A percentile compares a stretch with the other conserved stretches of the same genome.
Conservation (phyloP, 2,329 filamentous ascomycete genomes). For the Talaromyces pinophilus region DNA sequence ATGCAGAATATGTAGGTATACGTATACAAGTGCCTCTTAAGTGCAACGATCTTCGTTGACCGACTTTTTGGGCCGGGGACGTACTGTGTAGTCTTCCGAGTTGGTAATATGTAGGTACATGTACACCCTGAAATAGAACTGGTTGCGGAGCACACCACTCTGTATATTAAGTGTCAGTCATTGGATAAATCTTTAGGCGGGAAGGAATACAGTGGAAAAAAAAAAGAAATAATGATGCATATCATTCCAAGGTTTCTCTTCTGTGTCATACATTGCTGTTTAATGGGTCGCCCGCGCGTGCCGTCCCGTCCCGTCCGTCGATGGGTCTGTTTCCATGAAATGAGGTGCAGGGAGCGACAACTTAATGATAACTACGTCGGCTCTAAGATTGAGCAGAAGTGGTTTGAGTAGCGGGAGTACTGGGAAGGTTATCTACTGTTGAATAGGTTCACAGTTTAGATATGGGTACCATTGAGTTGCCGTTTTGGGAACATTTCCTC, state of each 20-base stretch:
- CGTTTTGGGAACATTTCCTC: background rate
- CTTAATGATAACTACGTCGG: background rate
- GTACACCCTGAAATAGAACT: background rate
- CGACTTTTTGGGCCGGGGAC: background rate
- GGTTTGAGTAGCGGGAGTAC: background rate
- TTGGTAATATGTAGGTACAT: background rate
- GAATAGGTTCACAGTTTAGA: background rate
- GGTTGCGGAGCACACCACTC: background rate
- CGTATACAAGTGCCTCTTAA: background rate
- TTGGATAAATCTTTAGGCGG: background rate
- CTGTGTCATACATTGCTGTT: background rate
- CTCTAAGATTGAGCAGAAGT: background rate
- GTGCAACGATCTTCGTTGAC: conserved; percentile 1
- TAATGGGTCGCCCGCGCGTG: conserved; percentile 2
- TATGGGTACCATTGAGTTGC: background rate
- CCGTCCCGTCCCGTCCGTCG: conserved; percentile 10
- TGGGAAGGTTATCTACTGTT: background rate
- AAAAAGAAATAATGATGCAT: background rate
- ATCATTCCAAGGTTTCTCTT: background rate
- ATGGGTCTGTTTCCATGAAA: background rate
- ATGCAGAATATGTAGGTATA: background rate
- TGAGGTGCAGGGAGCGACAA: background rate
- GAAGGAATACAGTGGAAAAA: background rate
- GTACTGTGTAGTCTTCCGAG: background rate
- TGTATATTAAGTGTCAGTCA: background rate